phyloP scores from a whole-genome alignment of 345 rosid species.

The Luvunga scandens region DNA sequence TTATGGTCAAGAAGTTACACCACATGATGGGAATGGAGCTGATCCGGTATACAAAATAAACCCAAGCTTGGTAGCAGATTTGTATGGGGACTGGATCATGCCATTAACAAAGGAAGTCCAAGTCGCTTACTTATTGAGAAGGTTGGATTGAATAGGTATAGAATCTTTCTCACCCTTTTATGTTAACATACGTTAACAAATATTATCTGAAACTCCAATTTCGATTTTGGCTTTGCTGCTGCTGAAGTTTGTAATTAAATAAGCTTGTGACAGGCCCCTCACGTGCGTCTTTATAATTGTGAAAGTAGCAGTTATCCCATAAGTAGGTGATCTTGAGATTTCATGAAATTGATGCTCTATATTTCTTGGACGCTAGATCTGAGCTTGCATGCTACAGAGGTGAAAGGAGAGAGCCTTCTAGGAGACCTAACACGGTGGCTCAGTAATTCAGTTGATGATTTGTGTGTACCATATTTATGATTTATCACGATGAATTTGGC shows the following conservation, averaged over 20 bases:
- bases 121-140: constrained; percentile 65
- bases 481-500: not conserved
- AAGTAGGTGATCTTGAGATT: not conserved
- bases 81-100: constrained; percentile 79
- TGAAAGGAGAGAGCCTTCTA: not conserved
- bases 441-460: not conserved
- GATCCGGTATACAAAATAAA: constrained; percentile 57
- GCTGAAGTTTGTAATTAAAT: not conserved
- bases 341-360: not conserved
- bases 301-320: not conserved
- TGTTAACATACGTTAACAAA: not conserved
- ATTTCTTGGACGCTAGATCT: not conserved
- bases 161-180: not conserved
- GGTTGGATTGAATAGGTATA: constrained; percentile 45
- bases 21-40: constrained; percentile 16
- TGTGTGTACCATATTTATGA: not conserved
- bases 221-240: not conserved
- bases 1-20: constrained; percentile 50
- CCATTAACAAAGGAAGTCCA: constrained; percentile 85
- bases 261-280: not conserved
- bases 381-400: not conserved
- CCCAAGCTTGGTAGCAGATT: constrained; percentile 58
- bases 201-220: not conserved
- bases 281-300: not conserved
- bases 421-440: too few relatives aligned